phyloP scores from a whole-genome alignment of 1,284 basidiomycete genomes.

The Inonotus obliquus region DNA sequence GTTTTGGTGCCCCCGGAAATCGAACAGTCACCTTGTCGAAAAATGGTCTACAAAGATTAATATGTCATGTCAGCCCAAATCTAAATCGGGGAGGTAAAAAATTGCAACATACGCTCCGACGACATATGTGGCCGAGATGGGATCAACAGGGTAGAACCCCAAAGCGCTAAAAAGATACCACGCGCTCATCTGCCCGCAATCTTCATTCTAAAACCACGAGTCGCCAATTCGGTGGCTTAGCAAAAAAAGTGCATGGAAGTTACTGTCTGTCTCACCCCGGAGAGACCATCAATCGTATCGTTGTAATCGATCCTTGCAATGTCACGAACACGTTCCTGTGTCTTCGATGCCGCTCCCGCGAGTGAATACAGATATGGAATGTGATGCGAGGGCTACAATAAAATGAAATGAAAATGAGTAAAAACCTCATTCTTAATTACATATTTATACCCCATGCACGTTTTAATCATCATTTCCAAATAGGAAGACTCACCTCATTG shows the following conservation, averaged over 20 bases:
- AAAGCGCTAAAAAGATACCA: constrained; percentile 83
- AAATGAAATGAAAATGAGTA: not conserved
- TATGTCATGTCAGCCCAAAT: constrained; percentile 15
- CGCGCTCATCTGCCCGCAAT: constrained; percentile 86
- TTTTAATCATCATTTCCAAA: not conserved
- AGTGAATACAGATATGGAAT: constrained; percentile 80
- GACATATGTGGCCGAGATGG: constrained; percentile 68
- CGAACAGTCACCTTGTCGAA: constrained; percentile 59
- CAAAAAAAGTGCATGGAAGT: not conserved
- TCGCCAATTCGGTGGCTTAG: not conserved
- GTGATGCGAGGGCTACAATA: constrained; percentile 65
- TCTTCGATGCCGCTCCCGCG: constrained; percentile 62
- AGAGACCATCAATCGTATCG: constrained; percentile 59
- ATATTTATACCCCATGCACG: not conserved
- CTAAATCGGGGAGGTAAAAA: constrained; percentile 8
- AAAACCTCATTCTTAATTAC: not conserved
- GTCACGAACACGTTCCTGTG: constrained; percentile 65
- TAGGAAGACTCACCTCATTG: constrained; percentile 55
- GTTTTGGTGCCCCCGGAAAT: constrained; percentile 40
- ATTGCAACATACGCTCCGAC: constrained; percentile 56
- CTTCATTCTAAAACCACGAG: constrained; percentile 59
- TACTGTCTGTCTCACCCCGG: constrained; percentile 45
- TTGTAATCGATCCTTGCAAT: constrained; percentile 66
- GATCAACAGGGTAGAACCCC: constrained; percentile 86
- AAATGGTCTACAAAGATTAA: constrained; percentile 45